Percentiles rank a stretch among this genome's conserved stretches.
These are phyloP conservation scores for Stemphylium lycopersici DNA, from an alignment of 2,329 filamentous ascomycete species.

Conservation along the genomic window DNA sequence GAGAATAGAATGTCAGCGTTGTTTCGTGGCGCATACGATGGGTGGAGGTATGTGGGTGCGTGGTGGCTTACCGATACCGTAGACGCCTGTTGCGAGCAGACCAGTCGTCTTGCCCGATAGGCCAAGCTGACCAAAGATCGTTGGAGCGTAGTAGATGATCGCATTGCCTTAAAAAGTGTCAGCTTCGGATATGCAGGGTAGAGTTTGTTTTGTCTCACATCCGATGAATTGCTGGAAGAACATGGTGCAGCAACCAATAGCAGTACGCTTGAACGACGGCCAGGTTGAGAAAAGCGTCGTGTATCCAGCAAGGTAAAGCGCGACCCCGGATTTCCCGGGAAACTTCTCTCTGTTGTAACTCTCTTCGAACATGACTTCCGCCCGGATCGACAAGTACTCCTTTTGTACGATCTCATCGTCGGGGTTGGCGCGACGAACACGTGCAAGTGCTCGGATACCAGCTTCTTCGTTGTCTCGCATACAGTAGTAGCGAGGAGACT, in stretches of 20 bases:
- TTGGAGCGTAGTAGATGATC: conserved; percentile 71
- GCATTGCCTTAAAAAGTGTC: conserved; percentile 59
- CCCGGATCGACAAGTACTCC: conserved; percentile 62
- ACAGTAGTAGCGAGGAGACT: conserved; percentile 36
- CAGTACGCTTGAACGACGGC: conserved; percentile 51
- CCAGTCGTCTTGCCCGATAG: conserved; percentile 65
- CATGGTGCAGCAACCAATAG: conserved; percentile 38
- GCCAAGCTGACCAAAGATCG: conserved; percentile 79
- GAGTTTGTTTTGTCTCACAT: conserved; percentile 58
- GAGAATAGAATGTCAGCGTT: neutral
- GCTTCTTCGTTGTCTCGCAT: conserved; percentile 51
- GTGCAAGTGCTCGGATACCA: conserved; percentile 54
- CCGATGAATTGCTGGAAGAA: conserved; percentile 68
- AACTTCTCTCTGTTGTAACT: conserved; percentile 42
- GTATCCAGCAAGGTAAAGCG: conserved; percentile 63
- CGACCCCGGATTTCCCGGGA: conserved; percentile 49
- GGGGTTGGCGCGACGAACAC: conserved; percentile 51
- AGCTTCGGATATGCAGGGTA: too few relatives aligned
- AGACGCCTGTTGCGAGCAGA: conserved; percentile 77
- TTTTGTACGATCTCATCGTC: conserved; percentile 64
- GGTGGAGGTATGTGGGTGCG: neutral
- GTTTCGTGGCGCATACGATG: too few relatives aligned
- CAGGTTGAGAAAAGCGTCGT: conserved; percentile 55
- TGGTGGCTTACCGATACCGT: conserved; percentile 41
- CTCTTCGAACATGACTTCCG: conserved; percentile 63